phyloP scores from a whole-genome alignment of 1,284 basidiomycete genomes.

The Puccinia triticina region DNA sequence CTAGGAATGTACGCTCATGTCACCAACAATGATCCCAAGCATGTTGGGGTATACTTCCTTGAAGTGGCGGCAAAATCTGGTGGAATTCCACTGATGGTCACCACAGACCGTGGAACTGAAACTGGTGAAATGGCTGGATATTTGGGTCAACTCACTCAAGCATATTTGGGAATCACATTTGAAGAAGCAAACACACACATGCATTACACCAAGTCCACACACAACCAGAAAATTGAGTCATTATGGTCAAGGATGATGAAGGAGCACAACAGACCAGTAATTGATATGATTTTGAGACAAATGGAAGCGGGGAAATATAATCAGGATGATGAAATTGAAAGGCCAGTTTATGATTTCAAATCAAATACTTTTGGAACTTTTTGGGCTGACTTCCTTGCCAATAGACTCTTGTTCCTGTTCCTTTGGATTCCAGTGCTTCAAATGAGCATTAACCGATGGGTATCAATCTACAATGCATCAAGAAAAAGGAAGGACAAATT shows the following conservation, averaged over 20 bases:
- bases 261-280: neutral
- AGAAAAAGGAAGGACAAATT: neutral
- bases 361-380: neutral
- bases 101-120: conserved; percentile 13
- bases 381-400: neutral
- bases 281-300: neutral
- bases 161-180: neutral
- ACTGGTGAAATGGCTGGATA: neutral
- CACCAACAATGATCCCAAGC: conserved; percentile 31
- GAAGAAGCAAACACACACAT: neutral
- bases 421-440: neutral
- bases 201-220: conserved; percentile 4
- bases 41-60: conserved; percentile 17
- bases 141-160: neutral
- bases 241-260: no score
- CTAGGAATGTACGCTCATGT: neutral
- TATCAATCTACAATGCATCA: neutral
- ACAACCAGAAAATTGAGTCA: neutral
- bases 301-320: conserved; percentile 7
- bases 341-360: neutral
- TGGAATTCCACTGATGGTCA: neutral
- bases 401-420: neutral
- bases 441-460: neutral
- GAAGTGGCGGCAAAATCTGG: neutral
- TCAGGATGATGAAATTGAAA: neutral